Conservation (phyloP, 1,139 yeast species). For the Geotrichum histeridarum region DNA sequence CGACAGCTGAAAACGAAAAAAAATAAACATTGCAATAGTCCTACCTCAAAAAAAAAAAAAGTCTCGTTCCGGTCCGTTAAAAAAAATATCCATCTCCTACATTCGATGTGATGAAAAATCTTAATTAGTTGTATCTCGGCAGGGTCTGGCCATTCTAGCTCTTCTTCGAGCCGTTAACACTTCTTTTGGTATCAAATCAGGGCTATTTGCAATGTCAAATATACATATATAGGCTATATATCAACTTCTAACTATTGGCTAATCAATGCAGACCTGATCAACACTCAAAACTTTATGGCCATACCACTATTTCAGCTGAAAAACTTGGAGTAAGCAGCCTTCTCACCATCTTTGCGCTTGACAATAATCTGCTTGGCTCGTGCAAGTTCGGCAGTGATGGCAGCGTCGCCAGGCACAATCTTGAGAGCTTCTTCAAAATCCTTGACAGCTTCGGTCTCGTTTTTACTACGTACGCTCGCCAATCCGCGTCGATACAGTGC, state of each 20-base stretch:
- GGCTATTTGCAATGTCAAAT: no score
- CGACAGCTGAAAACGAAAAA: background rate
- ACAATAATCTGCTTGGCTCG: slow-evolving; percentile 54
- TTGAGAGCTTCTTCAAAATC: slow-evolving; percentile 64
- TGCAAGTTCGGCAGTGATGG: slow-evolving; percentile 59
- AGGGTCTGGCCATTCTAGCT: no score
- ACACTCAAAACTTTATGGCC: no score
- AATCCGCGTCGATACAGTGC: slow-evolving; percentile 81
- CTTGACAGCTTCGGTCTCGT: slow-evolving; percentile 64
- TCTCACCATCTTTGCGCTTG: slow-evolving; percentile 61
- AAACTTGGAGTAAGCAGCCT: slow-evolving; percentile 81
- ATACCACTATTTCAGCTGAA: slow-evolving; percentile 37
- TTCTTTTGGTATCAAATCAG: no score
- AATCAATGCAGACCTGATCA: no score
- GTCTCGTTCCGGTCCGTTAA: background rate
- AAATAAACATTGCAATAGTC: no score
- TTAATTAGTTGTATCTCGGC: no score
- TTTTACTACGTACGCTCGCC: slow-evolving; percentile 59
- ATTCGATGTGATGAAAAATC: no score
- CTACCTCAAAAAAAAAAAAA: background rate
- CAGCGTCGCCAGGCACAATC: slow-evolving; percentile 69
- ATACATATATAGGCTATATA: no score
- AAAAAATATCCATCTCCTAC: no score
- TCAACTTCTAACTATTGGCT: no score
- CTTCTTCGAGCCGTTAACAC: no score